A percentile compares a stretch with the other conserved stretches of the same genome.
Conservation (phyloP, 1,284 basidiomycete genomes). For the Cystobasidiaceae sp. region DNA sequence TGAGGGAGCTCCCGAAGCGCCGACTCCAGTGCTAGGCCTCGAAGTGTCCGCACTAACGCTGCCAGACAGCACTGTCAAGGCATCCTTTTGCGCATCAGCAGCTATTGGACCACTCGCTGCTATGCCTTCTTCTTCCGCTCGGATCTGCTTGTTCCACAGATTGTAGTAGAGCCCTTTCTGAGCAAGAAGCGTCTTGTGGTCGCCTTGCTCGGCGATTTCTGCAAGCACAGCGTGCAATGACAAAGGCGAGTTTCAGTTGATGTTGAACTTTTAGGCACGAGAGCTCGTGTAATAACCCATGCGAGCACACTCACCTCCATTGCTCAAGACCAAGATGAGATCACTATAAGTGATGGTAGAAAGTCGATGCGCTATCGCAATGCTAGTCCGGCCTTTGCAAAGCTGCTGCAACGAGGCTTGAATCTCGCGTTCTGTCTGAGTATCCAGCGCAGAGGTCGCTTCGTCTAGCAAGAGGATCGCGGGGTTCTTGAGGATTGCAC, state of each 20-base stretch:
- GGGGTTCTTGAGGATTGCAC: constrained; percentile 78
- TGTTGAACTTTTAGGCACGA: no score
- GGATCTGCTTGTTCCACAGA: constrained; percentile 41
- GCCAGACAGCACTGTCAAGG: no score
- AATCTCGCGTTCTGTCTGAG: constrained; percentile 75
- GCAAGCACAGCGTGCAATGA: constrained; percentile 24
- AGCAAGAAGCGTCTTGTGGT: constrained; percentile 37
- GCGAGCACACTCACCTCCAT: constrained; percentile 52
- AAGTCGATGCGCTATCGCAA: constrained; percentile 73
- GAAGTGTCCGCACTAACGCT: no score
- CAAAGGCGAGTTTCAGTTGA: no score
- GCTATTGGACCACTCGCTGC: no score
- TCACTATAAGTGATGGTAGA: constrained; percentile 71
- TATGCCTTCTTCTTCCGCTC: constrained; percentile 24
- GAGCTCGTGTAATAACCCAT: no score
- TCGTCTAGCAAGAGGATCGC: constrained; percentile 64
- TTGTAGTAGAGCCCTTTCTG: constrained; percentile 39
- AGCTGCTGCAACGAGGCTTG: constrained; percentile 72
- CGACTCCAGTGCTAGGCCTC: no score
- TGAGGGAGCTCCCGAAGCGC: no score
- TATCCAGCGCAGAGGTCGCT: constrained; percentile 63
- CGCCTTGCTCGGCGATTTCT: constrained; percentile 65
- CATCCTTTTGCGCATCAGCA: no score
- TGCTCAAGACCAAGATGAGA: constrained; percentile 70
- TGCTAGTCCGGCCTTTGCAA: constrained; percentile 61